Base-by-base conservation (phyloP, 257 asterid genomes). In the Solanum medicagineum region DNA sequence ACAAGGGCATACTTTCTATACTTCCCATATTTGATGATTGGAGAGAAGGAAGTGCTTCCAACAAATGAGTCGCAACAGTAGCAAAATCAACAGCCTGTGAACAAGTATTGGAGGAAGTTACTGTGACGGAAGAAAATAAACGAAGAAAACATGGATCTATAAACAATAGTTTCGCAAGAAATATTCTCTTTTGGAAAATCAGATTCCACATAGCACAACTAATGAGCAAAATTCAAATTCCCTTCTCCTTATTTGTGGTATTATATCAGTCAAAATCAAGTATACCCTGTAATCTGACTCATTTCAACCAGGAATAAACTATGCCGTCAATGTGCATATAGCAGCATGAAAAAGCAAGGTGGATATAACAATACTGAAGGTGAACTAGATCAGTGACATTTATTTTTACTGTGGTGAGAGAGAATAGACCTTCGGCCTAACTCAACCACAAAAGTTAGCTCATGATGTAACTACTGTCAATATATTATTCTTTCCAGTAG, bases 1-100 rank as follows among this genome's bases (percentile, higher is more conserved):
- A 84, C 83, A 83, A 84, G 81, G 63, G 81, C 91, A 75, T 85
- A 93, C 91, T 66, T 74, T 83, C 91, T 87, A 85, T 92, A 87
- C 91, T 89, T 87, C 94, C 95, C 88, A 86, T 87, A 77, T 88
- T 91, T 86, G 91, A 89, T 73, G 91, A 84, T 83, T 86, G 91
- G 87, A 92, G 88, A 70, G 97, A 91, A 81, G 98, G 97, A 82
- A 92, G 93, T 85, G 92, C 94, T 91, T 92, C 96, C 92, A 97
- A 90, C 90, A 97, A 86, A 90, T 87, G 89, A 81, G 98, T 92
- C 26, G 94, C 91, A 82, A 92, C 94, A 83, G 90, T 87, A 16
- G 95, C 94, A 89, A 97, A 97, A 89, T 97, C 94, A 84, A 94
- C 85, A 44, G 97, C 99, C 99, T 97, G 95, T 53, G 83, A 77